These are phyloP conservation scores for Colletotrichum melonis DNA, from an alignment of 2,329 filamentous ascomycete genomes.

Conservation along the genomic window DNA sequence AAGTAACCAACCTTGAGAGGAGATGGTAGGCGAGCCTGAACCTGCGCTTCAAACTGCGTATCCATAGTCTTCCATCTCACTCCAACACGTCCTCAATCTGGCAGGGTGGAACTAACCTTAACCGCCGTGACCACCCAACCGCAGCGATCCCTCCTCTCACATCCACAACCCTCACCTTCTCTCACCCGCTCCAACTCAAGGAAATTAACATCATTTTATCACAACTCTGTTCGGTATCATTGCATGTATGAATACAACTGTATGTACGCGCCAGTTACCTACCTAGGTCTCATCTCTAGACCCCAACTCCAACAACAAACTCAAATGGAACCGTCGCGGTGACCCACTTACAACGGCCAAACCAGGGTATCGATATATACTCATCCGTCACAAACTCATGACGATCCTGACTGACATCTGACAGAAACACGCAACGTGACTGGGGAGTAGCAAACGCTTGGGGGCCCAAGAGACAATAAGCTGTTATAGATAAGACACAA, in stretches of 20 bases:
- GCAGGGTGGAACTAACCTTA: background rate
- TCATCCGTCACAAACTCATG: background rate
- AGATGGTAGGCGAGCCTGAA: too few species aligned
- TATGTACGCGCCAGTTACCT: background rate
- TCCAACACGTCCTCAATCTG: background rate
- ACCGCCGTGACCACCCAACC: too few species aligned
- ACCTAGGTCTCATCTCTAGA: background rate
- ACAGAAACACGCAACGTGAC: background rate
- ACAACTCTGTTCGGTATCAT: background rate
- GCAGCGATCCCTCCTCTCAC: background rate
- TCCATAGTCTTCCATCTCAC: background rate
- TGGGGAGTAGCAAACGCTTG: too few species aligned
- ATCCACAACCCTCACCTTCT: background rate
- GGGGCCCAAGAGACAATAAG: background rate
- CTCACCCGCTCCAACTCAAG: background rate
- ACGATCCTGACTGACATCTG: background rate
- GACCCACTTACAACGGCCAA: background rate
- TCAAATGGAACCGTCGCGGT: background rate
- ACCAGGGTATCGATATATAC: background rate
- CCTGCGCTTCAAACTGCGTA: too few species aligned
- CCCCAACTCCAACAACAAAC: background rate
- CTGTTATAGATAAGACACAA: background rate
- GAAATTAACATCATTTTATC: background rate
- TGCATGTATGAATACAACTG: background rate
- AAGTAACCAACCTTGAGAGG: too few species aligned